Base-by-base conservation (phyloP, 2,329 filamentous ascomycete genomes). In the Ophiostoma triangulosporum region DNA sequence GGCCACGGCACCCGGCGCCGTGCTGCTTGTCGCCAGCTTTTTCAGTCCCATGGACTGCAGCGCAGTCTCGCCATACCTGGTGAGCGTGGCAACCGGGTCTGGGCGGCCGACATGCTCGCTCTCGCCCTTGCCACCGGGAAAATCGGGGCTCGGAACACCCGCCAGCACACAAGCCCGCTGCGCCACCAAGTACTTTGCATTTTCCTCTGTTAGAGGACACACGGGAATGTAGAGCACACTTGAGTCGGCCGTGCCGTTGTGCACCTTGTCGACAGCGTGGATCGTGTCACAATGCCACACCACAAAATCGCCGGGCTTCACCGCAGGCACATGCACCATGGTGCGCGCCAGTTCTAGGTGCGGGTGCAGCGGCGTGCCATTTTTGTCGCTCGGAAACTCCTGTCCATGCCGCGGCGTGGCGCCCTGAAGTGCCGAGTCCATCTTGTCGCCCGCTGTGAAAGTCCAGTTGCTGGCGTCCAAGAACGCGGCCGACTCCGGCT, bases 171-270 rank as follows among this genome's bases (percentile, higher is more conserved):
- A 77, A n/a, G 79, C 72, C 20, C 84, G 76, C 69, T 95, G 88
- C 15, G 78, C 74, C 1, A 69, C 73, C 1, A 91, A 71, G 63
- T 90, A 93, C 22, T 76, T 68, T 0, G 84, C 81, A 61, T 93
- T 95, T 36, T 73, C 69, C 52, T 83, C 78, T 0, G 88, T 95
- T 29, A 88, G 74, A 0, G 90, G 89, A 53, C 86, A 93, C 0
- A 87, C 83, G 0, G 90, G 89, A 53, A 96, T 95, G 62, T 96
- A 96, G 56, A 96, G 63, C 0, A 95, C 90, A 60, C 83, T 89
- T 0, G 86, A 88, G 65, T 96, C 90, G 0, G 71, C 67, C 1
- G 69, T 73, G 1, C 90, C 91, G 1, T 67, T 67, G 64, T 96
- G 90, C 1, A 82, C 73, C 59, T 80, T 83, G 68, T 96, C 90